Base-by-base conservation (phyloP, 1,139 yeast genomes). In the Blastobotrys proliferans region DNA sequence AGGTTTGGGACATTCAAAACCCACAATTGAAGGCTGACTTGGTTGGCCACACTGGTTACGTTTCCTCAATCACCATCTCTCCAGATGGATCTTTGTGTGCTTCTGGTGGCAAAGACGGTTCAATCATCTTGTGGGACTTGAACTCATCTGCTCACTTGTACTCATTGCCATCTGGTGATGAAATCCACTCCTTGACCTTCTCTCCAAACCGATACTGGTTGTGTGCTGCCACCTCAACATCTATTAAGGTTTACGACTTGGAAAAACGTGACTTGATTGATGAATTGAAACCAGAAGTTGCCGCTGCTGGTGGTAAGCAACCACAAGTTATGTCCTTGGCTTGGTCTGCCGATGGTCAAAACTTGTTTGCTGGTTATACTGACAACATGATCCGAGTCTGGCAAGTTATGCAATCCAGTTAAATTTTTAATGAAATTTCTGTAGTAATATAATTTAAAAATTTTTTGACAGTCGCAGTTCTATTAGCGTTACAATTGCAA, bases 181-280 rank as follows among this genome's bases (percentile, higher is more conserved):
- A 92, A 80, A 92, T 94, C 64, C 87, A 86, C 75, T 94, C 97
- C 70, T 83, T 92, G 70, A 95, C 97, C 66, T 94, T 92, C 95
- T 90, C 98, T 72, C 98, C 99, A 76, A 86, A 87, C 95, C 90
- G 98, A 84, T 94, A 87, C 94, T 92, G 98, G 98, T 86, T 94
- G 73, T 94, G 96, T 72, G 98, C 97, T 76, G 98, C 98, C 68
- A 92, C 99, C 65, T 78, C 96, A 60, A 76, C 96, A 61, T 94
- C 97, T 68, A 87, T 94, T 79, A 90, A 88, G 88, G 84, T 94
- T 81, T 92, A 82, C 87, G 88, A 90, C 83, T 83, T 92, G 72
- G 95, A 88, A 78, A 92, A 86, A 77, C 84, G 95, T 77, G 76
- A 77, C 64, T 79, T 90, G 72, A 88, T 90, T 75, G 98, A 92